Conservation (phyloP, 2,329 filamentous ascomycete genomes). For the Chaetomiaceae sp. region DNA sequence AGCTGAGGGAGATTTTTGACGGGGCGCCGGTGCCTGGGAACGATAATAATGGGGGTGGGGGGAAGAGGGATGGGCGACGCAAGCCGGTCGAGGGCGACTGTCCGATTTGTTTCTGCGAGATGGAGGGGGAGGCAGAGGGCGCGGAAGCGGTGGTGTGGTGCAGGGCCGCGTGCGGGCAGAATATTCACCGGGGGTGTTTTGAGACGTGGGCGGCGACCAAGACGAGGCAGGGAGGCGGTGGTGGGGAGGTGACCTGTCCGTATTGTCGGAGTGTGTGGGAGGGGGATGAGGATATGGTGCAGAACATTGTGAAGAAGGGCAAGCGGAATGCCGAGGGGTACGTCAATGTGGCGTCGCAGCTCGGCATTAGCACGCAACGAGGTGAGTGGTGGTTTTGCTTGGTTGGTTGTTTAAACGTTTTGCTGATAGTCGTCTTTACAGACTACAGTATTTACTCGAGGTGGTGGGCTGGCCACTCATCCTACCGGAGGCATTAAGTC, state of each 20-base stretch:
- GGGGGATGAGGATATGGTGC: constrained; percentile 38
- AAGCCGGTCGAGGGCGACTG: constrained; percentile 49
- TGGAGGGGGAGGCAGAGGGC: constrained; percentile 32
- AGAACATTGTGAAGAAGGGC: constrained; percentile 38
- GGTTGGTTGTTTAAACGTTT: not conserved
- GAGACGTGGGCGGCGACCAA: constrained; percentile 48
- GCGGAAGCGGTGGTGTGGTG: constrained; percentile 45
- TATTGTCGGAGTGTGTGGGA: constrained; percentile 55
- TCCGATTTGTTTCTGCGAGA: constrained; percentile 50
- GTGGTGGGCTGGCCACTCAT: constrained; percentile 22
- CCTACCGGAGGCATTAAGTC: constrained; percentile 9
- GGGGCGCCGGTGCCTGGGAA: constrained; percentile 42
- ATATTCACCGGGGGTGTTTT: constrained; percentile 49
- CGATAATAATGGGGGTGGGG: constrained; percentile 10
- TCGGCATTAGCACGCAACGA: constrained; percentile 50
- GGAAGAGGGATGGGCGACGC: constrained; percentile 37
- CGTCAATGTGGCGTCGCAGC: constrained; percentile 53
- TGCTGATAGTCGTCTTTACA: constrained; percentile 13
- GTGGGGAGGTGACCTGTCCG: constrained; percentile 48
- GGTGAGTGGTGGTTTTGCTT: constrained; percentile 32
- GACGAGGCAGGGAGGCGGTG: constrained; percentile 26
- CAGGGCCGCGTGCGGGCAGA: constrained; percentile 46
- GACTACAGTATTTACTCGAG: constrained; percentile 27
- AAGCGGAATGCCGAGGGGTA: constrained; percentile 47
- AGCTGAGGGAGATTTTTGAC: constrained; percentile 54